These are phyloP conservation scores for Apiosordaria backusii DNA, from an alignment of 495 filamentous ascomycete genomes.

Conservation along the genomic window DNA sequence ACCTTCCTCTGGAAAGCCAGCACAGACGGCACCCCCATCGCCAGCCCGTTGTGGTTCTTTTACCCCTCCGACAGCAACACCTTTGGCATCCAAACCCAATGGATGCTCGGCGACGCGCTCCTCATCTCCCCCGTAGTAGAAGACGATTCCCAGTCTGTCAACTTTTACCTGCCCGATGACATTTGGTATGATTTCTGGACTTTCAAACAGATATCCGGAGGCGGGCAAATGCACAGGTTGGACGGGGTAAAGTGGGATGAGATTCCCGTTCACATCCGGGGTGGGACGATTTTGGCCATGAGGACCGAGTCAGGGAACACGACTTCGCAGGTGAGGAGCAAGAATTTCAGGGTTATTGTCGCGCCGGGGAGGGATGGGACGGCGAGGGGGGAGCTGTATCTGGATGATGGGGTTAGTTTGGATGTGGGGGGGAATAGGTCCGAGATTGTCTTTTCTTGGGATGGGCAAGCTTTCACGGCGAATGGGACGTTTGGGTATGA, in stretches of 20 bases:
- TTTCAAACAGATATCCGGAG: conserved; percentile 50
- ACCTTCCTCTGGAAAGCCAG: conserved; percentile 61
- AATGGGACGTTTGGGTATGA: conserved; percentile 54
- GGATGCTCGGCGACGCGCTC: conserved; percentile 66
- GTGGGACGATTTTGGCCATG: conserved; percentile 62
- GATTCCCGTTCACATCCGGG: conserved; percentile 73
- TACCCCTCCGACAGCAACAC: conserved; percentile 65
- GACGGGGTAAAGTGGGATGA: conserved; percentile 53
- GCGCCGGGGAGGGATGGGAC: conserved; percentile 50
- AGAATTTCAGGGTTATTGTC: conserved; percentile 68
- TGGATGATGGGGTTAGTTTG: conserved; percentile 59
- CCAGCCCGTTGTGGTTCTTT: conserved; percentile 65
- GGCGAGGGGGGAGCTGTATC: conserved; percentile 47
- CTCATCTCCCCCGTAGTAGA: conserved; percentile 69
- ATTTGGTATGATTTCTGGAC: conserved; percentile 78
- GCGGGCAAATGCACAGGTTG: conserved; percentile 49
- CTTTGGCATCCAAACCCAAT: conserved; percentile 61
- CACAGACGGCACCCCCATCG: conserved; percentile 56
- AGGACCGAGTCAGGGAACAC: conserved; percentile 61
- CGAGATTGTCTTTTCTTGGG: conserved; percentile 53
- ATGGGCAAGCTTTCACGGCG: conserved; percentile 42
- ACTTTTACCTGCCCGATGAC: conserved; percentile 67
- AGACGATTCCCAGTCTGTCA: conserved; percentile 56
- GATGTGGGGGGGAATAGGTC: conserved; percentile 33
- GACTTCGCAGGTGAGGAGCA: conserved; percentile 60